Percentiles rank a stretch among this genome's conserved stretches.
These are phyloP conservation scores for Pichia phayaonensis DNA, from an alignment of 805 yeast species.

Conservation along the genomic window DNA sequence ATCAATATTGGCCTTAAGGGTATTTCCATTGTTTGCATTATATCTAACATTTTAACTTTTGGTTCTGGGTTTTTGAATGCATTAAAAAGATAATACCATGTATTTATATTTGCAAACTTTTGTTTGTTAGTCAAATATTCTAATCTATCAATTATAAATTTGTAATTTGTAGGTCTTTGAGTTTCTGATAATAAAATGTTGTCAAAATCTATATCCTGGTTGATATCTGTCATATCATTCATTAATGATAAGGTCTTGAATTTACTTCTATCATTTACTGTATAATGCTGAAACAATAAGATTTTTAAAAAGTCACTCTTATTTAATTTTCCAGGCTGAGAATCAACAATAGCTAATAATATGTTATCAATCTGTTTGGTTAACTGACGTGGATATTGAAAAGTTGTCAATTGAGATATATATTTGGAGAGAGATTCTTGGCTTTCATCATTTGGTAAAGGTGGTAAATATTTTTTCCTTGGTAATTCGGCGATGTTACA, in stretches of 20 bases:
- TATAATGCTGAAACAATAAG: conserved; percentile 16
- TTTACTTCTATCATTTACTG: conserved; percentile 12
- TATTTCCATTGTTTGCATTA: conserved; percentile 19
- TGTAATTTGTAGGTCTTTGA: conserved; percentile 12
- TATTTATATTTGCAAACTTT: conserved; percentile 18
- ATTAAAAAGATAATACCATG: conserved; percentile 24
- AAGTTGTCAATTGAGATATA: conserved; percentile 14
- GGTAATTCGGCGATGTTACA: conserved; percentile 18
- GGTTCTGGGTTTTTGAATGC: conserved; percentile 14
- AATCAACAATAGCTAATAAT: conserved; percentile 10
- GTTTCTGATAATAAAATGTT: conserved; percentile 19
- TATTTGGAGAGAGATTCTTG: conserved; percentile 13
- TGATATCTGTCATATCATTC: conserved; percentile 14
- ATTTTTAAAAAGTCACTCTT: conserved; percentile 16
- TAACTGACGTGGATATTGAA: conserved; percentile 12
- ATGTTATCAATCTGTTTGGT: conserved; percentile 12
- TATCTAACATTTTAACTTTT: conserved; percentile 15
- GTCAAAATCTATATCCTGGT: conserved; percentile 24
- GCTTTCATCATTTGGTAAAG: conserved; percentile 8
- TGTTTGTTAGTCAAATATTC: conserved; percentile 12
- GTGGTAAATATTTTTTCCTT: conserved; percentile 13
- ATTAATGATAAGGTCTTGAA: conserved; percentile 17
- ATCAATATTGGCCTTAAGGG: conserved; percentile 17
- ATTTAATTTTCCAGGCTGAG: conserved; percentile 13
- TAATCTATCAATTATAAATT: conserved; percentile 14